Conservation (phyloP, 179 eudicot species). For the Beta macrorhiza region DNA sequence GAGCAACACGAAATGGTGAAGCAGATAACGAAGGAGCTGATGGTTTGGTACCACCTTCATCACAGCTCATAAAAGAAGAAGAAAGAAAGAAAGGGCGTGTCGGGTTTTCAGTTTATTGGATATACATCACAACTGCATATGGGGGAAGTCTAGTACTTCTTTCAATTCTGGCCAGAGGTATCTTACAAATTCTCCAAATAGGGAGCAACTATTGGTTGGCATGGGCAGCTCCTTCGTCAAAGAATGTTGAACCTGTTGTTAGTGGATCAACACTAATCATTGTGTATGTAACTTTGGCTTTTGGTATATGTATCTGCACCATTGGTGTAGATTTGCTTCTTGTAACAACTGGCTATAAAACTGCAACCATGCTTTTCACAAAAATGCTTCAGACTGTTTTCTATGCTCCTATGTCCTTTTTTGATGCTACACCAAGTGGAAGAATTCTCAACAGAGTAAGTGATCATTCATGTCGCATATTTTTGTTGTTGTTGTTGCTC, state of each 20-base stretch:
- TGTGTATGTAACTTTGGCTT: slow-evolving; percentile 18
- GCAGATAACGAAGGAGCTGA: no score
- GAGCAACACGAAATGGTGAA: no score
- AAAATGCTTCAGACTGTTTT: slow-evolving; percentile 21
- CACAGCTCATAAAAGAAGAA: slow-evolving; percentile 26
- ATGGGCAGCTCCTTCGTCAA: slow-evolving; percentile 11
- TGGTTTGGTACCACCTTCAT: no score
- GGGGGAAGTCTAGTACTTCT: slow-evolving; percentile 14
- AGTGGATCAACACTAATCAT: slow-evolving; percentile 12
- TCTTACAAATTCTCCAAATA: neutral
- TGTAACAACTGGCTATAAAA: slow-evolving; percentile 16
- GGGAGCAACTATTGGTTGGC: slow-evolving; percentile 29
- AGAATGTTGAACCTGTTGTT: neutral
- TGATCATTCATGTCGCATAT: neutral
- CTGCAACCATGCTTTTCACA: slow-evolving; percentile 19
- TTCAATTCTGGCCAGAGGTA: neutral
- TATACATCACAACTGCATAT: slow-evolving; percentile 22
- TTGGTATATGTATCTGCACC: slow-evolving; percentile 15
- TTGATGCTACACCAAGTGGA: slow-evolving; percentile 31
- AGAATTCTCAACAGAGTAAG: slow-evolving; percentile 31
- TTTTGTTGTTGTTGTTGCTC: neutral
- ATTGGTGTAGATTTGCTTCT: slow-evolving; percentile 16
- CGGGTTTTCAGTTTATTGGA: slow-evolving; percentile 24
- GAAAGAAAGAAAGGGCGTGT: slow-evolving; percentile 23
- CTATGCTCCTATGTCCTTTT: slow-evolving; percentile 27